Evolutionary conservation across 2,329 filamentous ascomycete genomes (phyloP).

Genomic region (Arthrobotrys sinensis): DNA sequence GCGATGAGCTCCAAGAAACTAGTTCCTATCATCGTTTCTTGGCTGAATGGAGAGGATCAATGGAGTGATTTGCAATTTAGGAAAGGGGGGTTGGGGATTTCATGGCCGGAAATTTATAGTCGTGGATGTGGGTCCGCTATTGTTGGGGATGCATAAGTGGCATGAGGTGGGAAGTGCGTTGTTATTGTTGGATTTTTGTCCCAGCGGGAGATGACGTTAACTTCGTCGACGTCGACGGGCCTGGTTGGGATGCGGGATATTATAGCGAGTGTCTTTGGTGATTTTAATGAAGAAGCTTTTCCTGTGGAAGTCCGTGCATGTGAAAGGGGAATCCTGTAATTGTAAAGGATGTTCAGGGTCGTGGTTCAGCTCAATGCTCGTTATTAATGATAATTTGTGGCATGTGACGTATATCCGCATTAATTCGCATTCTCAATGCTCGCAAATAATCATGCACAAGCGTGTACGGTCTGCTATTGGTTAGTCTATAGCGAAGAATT

Average conservation of each 20-base stretch:
- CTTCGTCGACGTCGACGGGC: conserved; percentile 5
- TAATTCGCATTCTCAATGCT: neutral
- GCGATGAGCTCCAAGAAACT: conserved; percentile 65
- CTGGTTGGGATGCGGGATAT: conserved; percentile 11
- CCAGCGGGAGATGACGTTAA: conserved; percentile 7
- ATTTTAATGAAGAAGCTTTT: neutral
- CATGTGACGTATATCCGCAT: neutral
- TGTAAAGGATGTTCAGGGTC: neutral
- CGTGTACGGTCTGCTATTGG: neutral
- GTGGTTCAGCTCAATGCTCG: neutral
- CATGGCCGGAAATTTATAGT: conserved; percentile 18
- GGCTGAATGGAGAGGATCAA: neutral
- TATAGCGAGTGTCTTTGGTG: neutral
- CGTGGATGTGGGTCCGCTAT: conserved; percentile 23
- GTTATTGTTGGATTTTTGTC: conserved; percentile 39
- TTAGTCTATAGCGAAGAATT: neutral
- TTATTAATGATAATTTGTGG: neutral
- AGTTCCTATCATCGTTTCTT: conserved; percentile 56
- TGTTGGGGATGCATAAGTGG: conserved; percentile 27
- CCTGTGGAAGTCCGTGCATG: neutral
- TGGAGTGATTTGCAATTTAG: neutral
- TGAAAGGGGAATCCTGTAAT: conserved; percentile 2
- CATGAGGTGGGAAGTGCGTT: conserved; percentile 30
- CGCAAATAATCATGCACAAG: neutral
- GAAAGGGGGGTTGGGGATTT: conserved; percentile 19